Conservation (phyloP, 495 filamentous ascomycete species). For the Trichoderma gamsii region DNA sequence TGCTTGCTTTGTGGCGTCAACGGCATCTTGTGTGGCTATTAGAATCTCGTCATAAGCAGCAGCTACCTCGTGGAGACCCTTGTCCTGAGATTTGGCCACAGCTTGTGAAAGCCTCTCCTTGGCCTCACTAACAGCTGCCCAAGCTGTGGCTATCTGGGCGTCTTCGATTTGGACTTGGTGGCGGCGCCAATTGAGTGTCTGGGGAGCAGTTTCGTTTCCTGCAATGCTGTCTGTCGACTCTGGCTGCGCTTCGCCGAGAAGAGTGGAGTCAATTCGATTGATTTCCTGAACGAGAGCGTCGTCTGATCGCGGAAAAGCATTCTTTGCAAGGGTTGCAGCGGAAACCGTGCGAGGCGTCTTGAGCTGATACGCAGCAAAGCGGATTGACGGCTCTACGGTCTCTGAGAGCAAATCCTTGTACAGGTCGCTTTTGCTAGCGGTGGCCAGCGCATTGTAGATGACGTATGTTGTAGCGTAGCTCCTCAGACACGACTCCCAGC, state of each 20-base stretch:
- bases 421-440: conserved; percentile 57
- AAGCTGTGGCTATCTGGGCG: conserved; percentile 76
- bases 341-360: conserved; percentile 78
- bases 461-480: conserved; percentile 71
- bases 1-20: conserved; percentile 84
- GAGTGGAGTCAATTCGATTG: conserved; percentile 63
- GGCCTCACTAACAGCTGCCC: conserved; percentile 51
- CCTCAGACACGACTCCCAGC: conserved; percentile 72
- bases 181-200: conserved; percentile 80
- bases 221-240: conserved; percentile 28
- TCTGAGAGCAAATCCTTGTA: conserved; percentile 79
- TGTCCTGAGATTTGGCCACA: conserved; percentile 41
- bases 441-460: conserved; percentile 68
- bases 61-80: conserved; percentile 40
- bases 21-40: conserved; percentile 85
- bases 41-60: conserved; percentile 89
- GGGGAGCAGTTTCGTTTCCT: conserved; percentile 56
- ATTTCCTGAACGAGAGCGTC: conserved; percentile 56
- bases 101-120: conserved; percentile 52
- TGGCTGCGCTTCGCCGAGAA: conserved; percentile 56
- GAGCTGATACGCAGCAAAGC: conserved; percentile 88
- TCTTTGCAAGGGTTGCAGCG: conserved; percentile 67
- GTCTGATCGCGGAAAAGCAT: conserved; percentile 62
- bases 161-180: conserved; percentile 86
- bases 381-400: conserved; percentile 87